Conservation (phyloP, 2,329 filamentous ascomycete genomes). For the Arthrinium phaeospermum region DNA sequence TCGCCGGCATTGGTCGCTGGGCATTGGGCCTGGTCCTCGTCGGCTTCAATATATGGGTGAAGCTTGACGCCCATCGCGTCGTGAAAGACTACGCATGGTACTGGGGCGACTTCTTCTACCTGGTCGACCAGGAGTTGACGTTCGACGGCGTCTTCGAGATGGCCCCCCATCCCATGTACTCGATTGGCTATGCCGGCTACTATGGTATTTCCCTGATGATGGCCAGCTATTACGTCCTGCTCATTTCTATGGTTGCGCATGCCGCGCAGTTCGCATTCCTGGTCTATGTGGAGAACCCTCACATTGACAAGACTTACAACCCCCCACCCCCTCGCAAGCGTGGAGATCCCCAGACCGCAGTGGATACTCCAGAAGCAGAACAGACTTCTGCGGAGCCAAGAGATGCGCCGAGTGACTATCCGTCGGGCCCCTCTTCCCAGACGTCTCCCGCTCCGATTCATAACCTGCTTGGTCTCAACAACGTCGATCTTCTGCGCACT, state of each 20-base stretch:
- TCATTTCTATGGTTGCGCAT: conserved; percentile 95
- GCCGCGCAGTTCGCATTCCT: conserved; percentile 94
- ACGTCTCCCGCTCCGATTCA: conserved; percentile 72
- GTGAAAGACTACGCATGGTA: conserved; percentile 99
- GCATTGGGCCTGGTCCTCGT: conserved; percentile 76
- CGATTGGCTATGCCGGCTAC: conserved; percentile 95
- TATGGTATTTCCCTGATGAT: conserved; percentile 99
- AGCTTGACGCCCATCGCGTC: conserved; percentile 94
- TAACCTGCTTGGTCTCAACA: conserved; percentile 80
- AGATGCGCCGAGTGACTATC: conserved; percentile 30
- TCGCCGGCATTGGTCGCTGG: conserved; percentile 80
- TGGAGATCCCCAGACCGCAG: conserved; percentile 34
- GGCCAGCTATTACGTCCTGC: conserved; percentile 94
- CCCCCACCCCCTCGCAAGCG: conserved; percentile 77
- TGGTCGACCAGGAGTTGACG: conserved; percentile 95
- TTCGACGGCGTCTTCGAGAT: conserved; percentile 99
- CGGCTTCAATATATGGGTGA: conserved; percentile 97
- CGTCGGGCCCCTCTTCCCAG: conserved; percentile 25
- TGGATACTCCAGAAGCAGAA: conserved; percentile 23
- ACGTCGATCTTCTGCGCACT: conserved; percentile 86
- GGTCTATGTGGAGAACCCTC: conserved; percentile 89
- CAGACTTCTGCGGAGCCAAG: conserved; percentile 27
- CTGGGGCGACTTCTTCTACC: conserved; percentile 99
- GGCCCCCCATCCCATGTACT: conserved; percentile 99
- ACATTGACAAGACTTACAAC: conserved; percentile 93